These are phyloP conservation scores for Brassica napus DNA, from an alignment of 345 rosid genomes.

Conservation along the genomic window DNA sequence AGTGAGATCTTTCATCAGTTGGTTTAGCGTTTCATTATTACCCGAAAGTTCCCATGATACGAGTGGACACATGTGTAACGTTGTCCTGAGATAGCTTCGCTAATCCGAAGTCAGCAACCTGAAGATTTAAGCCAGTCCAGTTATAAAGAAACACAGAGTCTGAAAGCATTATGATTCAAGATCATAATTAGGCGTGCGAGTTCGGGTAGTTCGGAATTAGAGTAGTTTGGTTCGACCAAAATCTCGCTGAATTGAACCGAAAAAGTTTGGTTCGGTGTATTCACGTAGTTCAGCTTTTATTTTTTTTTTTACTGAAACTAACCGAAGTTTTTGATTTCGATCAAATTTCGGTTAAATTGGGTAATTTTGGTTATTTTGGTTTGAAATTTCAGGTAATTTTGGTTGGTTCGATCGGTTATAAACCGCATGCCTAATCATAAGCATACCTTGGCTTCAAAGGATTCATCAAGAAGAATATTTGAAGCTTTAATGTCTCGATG, in stretches of 20 bases:
- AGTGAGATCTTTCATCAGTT: background rate
- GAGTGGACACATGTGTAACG: slow-evolving; percentile 88
- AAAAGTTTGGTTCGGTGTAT: no score
- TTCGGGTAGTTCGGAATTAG: no score
- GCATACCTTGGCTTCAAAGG: slow-evolving; percentile 74
- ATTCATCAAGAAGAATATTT: slow-evolving; percentile 76
- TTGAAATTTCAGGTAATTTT: no score
- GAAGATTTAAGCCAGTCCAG: slow-evolving; percentile 12
- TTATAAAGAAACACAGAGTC: background rate
- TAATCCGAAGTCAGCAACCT: slow-evolving; percentile 98
- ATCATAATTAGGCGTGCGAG: no score
- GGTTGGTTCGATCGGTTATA: no score
- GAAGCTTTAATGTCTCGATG: slow-evolving; percentile 89
- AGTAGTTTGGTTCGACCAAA: no score
- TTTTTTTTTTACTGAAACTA: no score
- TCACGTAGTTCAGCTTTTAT: no score
- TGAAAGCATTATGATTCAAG: background rate
- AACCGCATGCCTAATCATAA: background rate
- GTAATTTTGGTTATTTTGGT: no score
- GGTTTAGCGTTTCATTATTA: slow-evolving; percentile 17
- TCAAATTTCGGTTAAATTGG: no score
- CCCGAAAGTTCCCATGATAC: slow-evolving; percentile 99
- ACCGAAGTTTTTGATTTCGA: no score
- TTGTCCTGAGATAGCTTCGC: slow-evolving; percentile 78
- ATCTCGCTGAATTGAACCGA: no score